Percentiles rank a stretch among this genome's conserved stretches.
These are phyloP conservation scores for Petrea volubilis DNA, from an alignment of 257 asterid genomes.

Conservation along the genomic window DNA sequence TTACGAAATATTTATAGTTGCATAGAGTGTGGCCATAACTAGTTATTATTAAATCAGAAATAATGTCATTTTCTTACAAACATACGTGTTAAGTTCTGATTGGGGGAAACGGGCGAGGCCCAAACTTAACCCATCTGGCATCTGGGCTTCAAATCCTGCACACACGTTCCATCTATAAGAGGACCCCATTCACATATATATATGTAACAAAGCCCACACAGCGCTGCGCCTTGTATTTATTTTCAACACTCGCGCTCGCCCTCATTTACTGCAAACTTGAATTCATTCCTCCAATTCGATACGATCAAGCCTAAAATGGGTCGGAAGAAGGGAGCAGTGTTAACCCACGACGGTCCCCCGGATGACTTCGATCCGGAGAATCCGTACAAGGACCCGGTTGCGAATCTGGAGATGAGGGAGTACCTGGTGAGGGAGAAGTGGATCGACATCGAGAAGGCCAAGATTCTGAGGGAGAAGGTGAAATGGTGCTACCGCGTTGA, in stretches of 20 bases:
- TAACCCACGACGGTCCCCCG: slow-evolving; percentile 81
- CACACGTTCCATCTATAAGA: background rate
- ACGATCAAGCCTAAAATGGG: slow-evolving; percentile 59
- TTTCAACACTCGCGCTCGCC: background rate
- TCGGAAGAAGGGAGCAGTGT: slow-evolving; percentile 70
- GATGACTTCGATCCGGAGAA: slow-evolving; percentile 85
- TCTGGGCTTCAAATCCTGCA: background rate
- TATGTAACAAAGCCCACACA: background rate
- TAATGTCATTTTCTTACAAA: too few species aligned
- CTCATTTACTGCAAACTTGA: background rate
- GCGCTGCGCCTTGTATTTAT: background rate
- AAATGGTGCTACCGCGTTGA: slow-evolving; percentile 94
- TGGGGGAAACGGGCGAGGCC: too few species aligned
- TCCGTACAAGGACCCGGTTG: slow-evolving; percentile 95
- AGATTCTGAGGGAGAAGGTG: slow-evolving; percentile 83
- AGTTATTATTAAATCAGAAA: too few species aligned
- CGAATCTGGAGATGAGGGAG: slow-evolving; percentile 92
- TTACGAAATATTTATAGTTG: too few species aligned
- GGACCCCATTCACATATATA: too few species aligned
- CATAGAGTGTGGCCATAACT: too few species aligned
- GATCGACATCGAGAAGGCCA: slow-evolving; percentile 97
- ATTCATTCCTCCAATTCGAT: background rate
- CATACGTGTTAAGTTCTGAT: too few species aligned
- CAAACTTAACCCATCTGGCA: background rate
- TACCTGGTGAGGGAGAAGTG: slow-evolving; percentile 88